These are phyloP conservation scores for Malus hybrid DNA, from an alignment of 331 rosid genomes.

Conservation along the genomic window DNA sequence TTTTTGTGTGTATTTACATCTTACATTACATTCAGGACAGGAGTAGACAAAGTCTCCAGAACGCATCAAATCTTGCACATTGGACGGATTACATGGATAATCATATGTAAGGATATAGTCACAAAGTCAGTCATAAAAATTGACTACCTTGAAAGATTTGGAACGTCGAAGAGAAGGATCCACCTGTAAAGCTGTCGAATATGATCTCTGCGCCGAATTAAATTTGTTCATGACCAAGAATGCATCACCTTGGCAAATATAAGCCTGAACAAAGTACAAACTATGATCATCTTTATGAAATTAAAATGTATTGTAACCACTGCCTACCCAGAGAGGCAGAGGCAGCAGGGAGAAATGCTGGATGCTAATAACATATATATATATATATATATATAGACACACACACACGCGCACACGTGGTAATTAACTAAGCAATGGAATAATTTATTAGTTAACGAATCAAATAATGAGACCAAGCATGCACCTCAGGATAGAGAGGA, in stretches of 20 bases:
- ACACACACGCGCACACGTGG: not conserved
- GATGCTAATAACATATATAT: not conserved
- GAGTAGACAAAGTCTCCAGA: not conserved
- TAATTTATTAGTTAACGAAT: too few relatives aligned
- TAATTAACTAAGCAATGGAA: too few relatives aligned
- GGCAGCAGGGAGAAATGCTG: not conserved
- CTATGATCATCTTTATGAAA: not conserved
- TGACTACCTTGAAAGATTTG: conserved; percentile 62
- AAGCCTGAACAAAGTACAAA: conserved; percentile 48
- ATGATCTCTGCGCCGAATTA: conserved; percentile 65
- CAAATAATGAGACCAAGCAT: too few relatives aligned
- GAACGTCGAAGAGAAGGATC: conserved; percentile 77
- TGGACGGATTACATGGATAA: too few relatives aligned
- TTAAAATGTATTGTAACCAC: not conserved
- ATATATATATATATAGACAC: too few relatives aligned
- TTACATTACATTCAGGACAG: not conserved
- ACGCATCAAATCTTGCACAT: not conserved
- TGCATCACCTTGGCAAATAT: conserved; percentile 77
- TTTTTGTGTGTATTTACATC: not conserved
- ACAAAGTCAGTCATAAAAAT: not conserved
- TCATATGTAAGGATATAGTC: not conserved
- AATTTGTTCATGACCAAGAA: conserved; percentile 46
- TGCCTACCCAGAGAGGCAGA: not conserved
- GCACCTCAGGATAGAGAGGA: conserved; percentile 68
- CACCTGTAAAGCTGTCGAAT: conserved; percentile 46